phyloP scores from a whole-genome alignment of 2,329 filamentous ascomycete species.

The Akanthomyces uredinophilus region DNA sequence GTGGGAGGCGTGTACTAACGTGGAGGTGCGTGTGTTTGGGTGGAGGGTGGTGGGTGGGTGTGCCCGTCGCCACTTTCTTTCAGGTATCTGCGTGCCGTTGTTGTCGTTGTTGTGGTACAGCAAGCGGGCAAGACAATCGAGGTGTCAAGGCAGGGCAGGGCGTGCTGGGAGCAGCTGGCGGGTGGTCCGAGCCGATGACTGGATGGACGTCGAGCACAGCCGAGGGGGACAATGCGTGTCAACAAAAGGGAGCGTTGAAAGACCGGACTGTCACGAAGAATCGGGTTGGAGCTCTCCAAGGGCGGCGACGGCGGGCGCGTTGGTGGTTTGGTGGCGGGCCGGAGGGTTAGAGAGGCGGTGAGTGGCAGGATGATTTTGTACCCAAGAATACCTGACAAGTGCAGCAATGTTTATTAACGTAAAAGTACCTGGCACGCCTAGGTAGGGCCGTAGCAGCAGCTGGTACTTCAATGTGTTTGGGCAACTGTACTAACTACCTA shows the following conservation, averaged over 20 bases:
- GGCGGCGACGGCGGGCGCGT: not conserved
- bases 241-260: not conserved
- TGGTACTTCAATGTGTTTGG: no score
- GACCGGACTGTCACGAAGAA: not conserved
- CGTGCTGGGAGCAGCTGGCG: not conserved
- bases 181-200: not conserved
- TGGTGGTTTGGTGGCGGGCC: not conserved
- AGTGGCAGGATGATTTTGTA: not conserved
- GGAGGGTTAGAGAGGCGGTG: not conserved
- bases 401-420: not conserved
- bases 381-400: not conserved
- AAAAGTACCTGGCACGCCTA: no score
- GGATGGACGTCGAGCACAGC: not conserved
- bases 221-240: not conserved
- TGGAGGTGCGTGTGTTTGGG: not conserved
- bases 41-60: not conserved
- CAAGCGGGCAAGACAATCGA: not conserved
- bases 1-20: constrained; percentile 3
- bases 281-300: not conserved
- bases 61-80: not conserved
- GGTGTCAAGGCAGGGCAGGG: not conserved
- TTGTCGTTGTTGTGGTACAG: not conserved
- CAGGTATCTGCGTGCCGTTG: not conserved
- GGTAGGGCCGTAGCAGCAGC: no score
- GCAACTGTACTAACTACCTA: no score